Evolutionary conservation across 208 protist genomes (phyloP), one percentile per base, ranked within the genome.

Genomic region (Lotmaria passim): DNA sequence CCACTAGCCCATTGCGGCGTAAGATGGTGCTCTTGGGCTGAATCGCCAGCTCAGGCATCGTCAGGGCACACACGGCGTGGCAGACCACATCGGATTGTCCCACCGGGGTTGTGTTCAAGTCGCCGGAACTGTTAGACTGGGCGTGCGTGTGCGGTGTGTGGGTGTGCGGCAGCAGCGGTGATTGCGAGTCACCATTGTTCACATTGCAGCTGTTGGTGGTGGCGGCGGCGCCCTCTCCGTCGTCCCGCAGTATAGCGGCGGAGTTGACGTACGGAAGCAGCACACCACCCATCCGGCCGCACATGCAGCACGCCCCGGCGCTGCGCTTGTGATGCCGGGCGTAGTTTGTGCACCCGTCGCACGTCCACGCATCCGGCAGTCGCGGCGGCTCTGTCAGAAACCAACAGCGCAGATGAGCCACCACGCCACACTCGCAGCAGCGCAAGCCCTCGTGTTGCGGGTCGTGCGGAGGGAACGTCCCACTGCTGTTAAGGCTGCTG

Each of bases 391-490:
- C 64, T 5, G 80, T 63, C 24, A 94, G 43, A 46, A 77, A 85
- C 84, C 84, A 91, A 63, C 89, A 94, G 43, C 75, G 64, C 0
- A 86, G 48, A 61, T 94, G 89, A 4, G 85, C 83, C 12, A 73
- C 61, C 24, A 77, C 60, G 8, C 77, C 79, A 53, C 89, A 94
- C 24, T 69, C 70, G n/a, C 46, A 33, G 59, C 89, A 94, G 5
- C 61, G 71, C 50, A 83, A 44, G 7, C 79, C 73, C 23, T 74
- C 48, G n/a, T 65, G 57, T 30, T 66, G 69, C 46, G 76, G 17
- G 26, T 73, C 48, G 47, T 69, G 34, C 6, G 44, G 57, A 1
- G 69, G 53, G 19, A 60, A 39, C 2, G 24, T 23, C 17, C 58
- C 41, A 17, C 6, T 6, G 28, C 33, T 47, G 38, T n/a, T 61